Base-by-base conservation (phyloP, 768 basidiomycete genomes). In the Ramaria rubella region DNA sequence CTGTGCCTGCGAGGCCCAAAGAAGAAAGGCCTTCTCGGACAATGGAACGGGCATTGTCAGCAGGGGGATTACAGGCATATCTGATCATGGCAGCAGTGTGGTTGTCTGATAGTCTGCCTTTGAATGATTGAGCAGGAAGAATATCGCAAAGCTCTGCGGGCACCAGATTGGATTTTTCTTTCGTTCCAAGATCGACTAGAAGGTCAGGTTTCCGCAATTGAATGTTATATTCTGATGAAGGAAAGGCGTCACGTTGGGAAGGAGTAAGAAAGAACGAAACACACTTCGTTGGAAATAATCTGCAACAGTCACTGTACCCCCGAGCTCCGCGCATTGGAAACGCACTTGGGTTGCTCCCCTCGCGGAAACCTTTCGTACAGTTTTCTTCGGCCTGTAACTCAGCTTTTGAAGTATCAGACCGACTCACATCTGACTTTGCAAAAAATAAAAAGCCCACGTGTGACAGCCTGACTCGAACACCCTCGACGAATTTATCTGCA, bases 81-180 rank as follows among this genome's bases (percentile, higher is more conserved):
- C 72, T 73, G 57, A 91, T 85, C 89, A 91, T 90, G n/a, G 74
- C 68, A 0, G 81, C 70, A 0, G 86, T 87, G 62, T 86, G 82
- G 5, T 63, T 72, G n/a, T 80, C 80, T 55, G 68, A 76, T 2
- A 90, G 80, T 57, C 78, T 89, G 66, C 80, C 83, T 3, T 64
- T 69, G 62, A 64, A 72, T 23, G 83, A 72, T 59, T 80, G 71
- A 50, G 70, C 65, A 17, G 68, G 67, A 33, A 81, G 65, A 49
- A 91, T 86, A 23, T 79, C 70, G 70, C 88, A 90, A 1, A 91
- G 49, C 65, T 91, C 88, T 0, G 85, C 81, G 0, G 88, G 88
- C 1, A 89, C 68, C 62, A 67, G 79, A 59, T 74, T 69, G 33
- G 68, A 62, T 62, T 77, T 74, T 8, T 62, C 58, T 34, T 69